Percentiles rank a stretch among this genome's conserved stretches.
Conservation (phyloP, 2,329 filamentous ascomycete species). For the Cercospora canescens region DNA sequence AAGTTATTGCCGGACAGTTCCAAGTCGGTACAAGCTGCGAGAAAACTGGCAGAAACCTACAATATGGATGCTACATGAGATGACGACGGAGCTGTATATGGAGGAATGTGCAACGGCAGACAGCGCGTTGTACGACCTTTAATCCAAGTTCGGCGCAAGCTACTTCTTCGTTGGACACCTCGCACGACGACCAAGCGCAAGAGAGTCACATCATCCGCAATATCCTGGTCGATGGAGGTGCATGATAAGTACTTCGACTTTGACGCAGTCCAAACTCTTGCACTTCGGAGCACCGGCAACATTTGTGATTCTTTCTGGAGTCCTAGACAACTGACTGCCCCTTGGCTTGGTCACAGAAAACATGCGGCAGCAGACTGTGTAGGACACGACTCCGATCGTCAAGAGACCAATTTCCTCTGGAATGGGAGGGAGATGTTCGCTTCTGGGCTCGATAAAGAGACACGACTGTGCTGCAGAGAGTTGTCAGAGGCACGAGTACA, state of each 20-base stretch:
- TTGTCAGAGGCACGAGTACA: background rate
- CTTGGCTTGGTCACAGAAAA: no score
- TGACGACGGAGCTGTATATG: no score
- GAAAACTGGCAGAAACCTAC: slow-evolving; percentile 1
- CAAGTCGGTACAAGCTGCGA: slow-evolving; percentile 14
- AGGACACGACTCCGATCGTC: background rate
- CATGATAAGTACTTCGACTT: background rate
- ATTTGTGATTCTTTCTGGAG: no score
- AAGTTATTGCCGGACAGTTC: slow-evolving; percentile 11
- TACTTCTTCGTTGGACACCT: background rate
- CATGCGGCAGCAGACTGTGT: background rate
- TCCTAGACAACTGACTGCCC: no score
- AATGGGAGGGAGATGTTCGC: background rate
- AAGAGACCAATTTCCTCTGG: no score
- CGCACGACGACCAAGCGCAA: background rate
- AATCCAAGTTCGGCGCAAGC: background rate
- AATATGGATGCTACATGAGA: background rate
- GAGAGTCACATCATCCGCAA: background rate
- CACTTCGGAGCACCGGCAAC: background rate
- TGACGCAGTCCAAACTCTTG: background rate
- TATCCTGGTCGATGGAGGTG: background rate
- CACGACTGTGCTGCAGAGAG: background rate
- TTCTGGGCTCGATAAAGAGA: background rate
- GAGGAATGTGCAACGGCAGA: background rate
- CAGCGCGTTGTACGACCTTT: background rate